Evolutionary conservation across 345 rosid genomes (phyloP).

Genomic region (Clausena lansium): DNA sequence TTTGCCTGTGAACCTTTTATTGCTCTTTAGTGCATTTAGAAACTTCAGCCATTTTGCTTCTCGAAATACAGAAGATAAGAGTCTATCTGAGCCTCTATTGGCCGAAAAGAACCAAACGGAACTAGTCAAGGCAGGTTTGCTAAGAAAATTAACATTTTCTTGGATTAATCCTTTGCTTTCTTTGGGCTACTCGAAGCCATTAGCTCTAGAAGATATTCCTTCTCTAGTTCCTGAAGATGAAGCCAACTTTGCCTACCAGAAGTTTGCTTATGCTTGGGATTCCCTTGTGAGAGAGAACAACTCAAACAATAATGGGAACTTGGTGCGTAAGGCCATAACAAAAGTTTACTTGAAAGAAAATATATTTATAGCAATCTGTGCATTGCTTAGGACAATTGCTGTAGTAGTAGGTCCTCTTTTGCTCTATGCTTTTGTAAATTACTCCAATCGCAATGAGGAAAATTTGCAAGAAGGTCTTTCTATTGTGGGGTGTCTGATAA

Average conservation of each 20-base stretch:
- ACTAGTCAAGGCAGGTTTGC: conserved; percentile 42
- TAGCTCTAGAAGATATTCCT: conserved; percentile 60
- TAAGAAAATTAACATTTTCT: conserved; percentile 53
- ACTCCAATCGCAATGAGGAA: conserved; percentile 38
- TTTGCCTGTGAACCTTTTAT: conserved; percentile 50
- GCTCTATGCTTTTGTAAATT: conserved; percentile 61
- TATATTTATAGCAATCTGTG: conserved; percentile 41
- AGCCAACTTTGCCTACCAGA: conserved; percentile 47
- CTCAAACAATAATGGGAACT: conserved; percentile 30
- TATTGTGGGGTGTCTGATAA: conserved; percentile 49
- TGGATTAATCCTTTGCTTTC: conserved; percentile 67
- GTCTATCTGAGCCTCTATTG: conserved; percentile 49
- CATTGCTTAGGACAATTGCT: conserved; percentile 47
- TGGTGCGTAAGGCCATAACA: conserved; percentile 44
- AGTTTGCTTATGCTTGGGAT: conserved; percentile 55
- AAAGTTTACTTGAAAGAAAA: conserved; percentile 58
- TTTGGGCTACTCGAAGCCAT: conserved; percentile 55
- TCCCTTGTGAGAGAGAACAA: conserved; percentile 28
- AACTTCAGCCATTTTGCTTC: conserved; percentile 26
- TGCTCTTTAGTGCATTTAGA: conserved; percentile 53
- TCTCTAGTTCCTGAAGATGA: conserved; percentile 52
- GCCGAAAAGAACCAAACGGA: conserved; percentile 20
- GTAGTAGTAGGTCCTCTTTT: conserved; percentile 56
- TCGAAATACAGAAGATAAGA: conserved; percentile 17
- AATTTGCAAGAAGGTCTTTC: conserved; percentile 43